Evolutionary conservation across 2,329 filamentous ascomycete species (phyloP).

Genomic region (Nothophoma quercina): DNA sequence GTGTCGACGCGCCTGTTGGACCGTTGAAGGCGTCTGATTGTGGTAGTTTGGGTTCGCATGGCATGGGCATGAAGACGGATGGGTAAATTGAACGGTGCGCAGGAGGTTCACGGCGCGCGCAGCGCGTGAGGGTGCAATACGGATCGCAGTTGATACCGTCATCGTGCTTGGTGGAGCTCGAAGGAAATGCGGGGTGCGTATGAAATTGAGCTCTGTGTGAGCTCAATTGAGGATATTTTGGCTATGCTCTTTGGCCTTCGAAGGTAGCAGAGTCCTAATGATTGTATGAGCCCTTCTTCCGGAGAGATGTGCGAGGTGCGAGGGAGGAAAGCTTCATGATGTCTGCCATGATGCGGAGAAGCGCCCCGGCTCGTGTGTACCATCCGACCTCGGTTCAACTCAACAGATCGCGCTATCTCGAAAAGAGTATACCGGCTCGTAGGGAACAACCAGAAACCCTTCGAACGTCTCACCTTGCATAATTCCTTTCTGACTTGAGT

Average conservation of each 20-base stretch:
- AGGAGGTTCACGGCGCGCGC: constrained; percentile 75
- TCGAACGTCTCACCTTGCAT: too few species aligned
- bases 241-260: not conserved
- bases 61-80: constrained; percentile 92
- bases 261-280: not conserved
- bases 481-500: too few species aligned
- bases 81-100: constrained; percentile 88
- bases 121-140: constrained; percentile 54
- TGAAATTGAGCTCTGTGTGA: not conserved
- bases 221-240: not conserved
- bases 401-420: not conserved
- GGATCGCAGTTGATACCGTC: constrained; percentile 30
- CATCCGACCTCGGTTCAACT: constrained; percentile 12
- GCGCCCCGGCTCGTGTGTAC: constrained; percentile 4
- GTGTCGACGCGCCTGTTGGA: constrained; percentile 63
- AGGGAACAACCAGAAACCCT: constrained; percentile 1
- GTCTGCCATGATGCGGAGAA: constrained; percentile 13
- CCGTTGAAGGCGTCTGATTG: constrained; percentile 49
- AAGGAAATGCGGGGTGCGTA: constrained; percentile 1
- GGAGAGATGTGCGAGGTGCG: constrained; percentile 8
- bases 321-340: not conserved
- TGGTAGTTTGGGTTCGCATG: constrained; percentile 89
- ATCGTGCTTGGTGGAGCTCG: constrained; percentile 1
- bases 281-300: not conserved
- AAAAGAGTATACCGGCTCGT: constrained; percentile 12